Conservation (phyloP, 148 eudicot species). For the Salicornia ramosissima region DNA sequence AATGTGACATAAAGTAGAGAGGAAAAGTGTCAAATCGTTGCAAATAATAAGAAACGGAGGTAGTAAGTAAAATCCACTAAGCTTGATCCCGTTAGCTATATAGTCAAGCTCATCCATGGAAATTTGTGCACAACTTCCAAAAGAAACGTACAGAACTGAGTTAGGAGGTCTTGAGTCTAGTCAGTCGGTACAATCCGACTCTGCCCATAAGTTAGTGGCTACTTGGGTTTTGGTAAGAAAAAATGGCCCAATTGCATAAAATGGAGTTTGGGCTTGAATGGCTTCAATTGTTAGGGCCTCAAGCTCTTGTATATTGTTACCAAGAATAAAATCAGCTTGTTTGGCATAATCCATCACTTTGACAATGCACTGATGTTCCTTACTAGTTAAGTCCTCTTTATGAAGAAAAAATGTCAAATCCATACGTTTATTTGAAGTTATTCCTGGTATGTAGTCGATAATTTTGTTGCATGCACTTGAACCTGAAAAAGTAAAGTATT, state of each 20-base stretch:
- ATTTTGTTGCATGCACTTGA: constrained; percentile 43
- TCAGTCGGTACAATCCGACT: constrained; percentile 64
- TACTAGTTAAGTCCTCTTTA: constrained; percentile 30
- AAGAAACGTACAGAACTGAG: constrained; percentile 64
- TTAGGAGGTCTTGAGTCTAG: constrained; percentile 43
- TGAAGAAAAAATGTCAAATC: constrained; percentile 61
- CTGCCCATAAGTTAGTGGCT: constrained; percentile 59
- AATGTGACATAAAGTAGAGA: too few species aligned
- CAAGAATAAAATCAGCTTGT: constrained; percentile 30
- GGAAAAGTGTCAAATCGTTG: too few species aligned
- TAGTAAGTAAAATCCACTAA: constrained; percentile 42
- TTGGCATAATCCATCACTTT: constrained; percentile 19
- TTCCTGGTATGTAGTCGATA: constrained; percentile 74
- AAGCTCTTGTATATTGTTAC: constrained; percentile 30
- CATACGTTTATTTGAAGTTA: constrained; percentile 38
- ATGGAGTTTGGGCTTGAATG: constrained; percentile 25
- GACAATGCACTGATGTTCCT: constrained; percentile 36
- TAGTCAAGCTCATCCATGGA: constrained; percentile 32
- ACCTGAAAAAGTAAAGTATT: not conserved
- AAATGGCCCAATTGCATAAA: constrained; percentile 51
- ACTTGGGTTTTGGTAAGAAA: constrained; percentile 41
- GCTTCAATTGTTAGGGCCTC: constrained; percentile 24
- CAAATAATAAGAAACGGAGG: too few species aligned
- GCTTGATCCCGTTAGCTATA: constrained; percentile 56
- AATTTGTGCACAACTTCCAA: constrained; percentile 64